A percentile compares a stretch with the other conserved stretches of the same genome.
phyloP scores from a whole-genome alignment of 1,284 basidiomycete genomes.

The Porphyrellus sp. region DNA sequence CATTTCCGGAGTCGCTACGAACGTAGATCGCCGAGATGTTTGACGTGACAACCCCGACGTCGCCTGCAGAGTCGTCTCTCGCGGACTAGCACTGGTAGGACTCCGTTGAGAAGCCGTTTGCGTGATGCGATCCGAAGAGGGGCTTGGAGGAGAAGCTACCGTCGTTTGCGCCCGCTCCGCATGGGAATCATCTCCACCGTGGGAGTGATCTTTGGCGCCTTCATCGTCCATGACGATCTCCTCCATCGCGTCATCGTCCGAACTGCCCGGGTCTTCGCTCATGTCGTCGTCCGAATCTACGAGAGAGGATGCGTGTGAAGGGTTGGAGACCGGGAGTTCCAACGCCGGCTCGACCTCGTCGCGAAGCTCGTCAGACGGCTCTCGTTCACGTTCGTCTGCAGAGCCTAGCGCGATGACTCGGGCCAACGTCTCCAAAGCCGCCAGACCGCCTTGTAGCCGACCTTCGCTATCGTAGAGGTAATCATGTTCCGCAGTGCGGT shows the following conservation, averaged over 20 bases:
- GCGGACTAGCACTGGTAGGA: slow-evolving; percentile 29
- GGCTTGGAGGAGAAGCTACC: slow-evolving; percentile 30
- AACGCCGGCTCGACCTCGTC: slow-evolving; percentile 64
- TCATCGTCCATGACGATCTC: slow-evolving; percentile 73
- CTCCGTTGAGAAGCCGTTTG: slow-evolving; percentile 24
- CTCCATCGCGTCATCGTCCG: slow-evolving; percentile 73
- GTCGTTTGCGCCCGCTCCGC: slow-evolving; percentile 27
- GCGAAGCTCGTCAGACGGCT: slow-evolving; percentile 53
- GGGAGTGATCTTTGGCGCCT: slow-evolving; percentile 33
- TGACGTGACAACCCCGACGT: slow-evolving; percentile 49
- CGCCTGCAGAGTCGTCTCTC: slow-evolving; percentile 37
- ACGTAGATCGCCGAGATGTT: slow-evolving; percentile 47
- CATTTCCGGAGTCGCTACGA: slow-evolving; percentile 27
- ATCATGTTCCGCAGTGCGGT: slow-evolving; percentile 69
- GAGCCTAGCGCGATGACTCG: slow-evolving; percentile 68
- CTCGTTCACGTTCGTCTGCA: slow-evolving; percentile 52
- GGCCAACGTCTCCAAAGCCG: slow-evolving; percentile 78
- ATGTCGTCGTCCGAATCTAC: slow-evolving; percentile 76
- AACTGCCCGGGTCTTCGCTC: slow-evolving; percentile 67
- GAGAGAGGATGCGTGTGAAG: slow-evolving; percentile 51
- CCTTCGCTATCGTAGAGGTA: slow-evolving; percentile 79
- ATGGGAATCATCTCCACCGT: slow-evolving; percentile 18
- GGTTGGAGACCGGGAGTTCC: slow-evolving; percentile 69
- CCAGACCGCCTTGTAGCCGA: slow-evolving; percentile 76
- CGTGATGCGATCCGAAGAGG: slow-evolving; percentile 26